Conservation (phyloP, 768 basidiomycete genomes). For the Suillus subaureus region DNA sequence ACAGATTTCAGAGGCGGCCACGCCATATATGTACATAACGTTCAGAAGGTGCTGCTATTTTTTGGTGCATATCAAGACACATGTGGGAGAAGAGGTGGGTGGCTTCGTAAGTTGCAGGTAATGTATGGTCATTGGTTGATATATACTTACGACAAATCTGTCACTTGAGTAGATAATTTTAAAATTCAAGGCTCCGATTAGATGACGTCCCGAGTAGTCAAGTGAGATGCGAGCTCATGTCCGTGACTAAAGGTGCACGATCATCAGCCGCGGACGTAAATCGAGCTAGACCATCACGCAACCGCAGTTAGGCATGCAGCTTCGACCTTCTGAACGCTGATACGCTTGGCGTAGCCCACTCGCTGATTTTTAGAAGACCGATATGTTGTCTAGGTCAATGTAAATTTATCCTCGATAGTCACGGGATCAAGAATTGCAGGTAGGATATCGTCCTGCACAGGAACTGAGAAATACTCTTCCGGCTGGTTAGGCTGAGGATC, state of each 20-base stretch:
- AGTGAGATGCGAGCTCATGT: slow-evolving; percentile 4
- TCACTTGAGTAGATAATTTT: neutral
- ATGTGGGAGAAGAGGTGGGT: neutral
- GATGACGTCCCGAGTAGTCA: neutral
- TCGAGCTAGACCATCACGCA: slow-evolving; percentile 10
- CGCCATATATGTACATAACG: neutral
- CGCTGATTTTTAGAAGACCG: slow-evolving; percentile 32
- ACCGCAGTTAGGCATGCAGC: slow-evolving; percentile 8
- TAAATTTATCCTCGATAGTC: neutral
- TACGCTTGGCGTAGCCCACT: slow-evolving; percentile 42
- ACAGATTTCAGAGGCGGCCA: neutral
- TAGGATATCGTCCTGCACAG: neutral
- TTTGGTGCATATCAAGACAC: neutral
- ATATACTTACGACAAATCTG: neutral
- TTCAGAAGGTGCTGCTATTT: neutral
- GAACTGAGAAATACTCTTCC: neutral
- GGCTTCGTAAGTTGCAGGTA: neutral
- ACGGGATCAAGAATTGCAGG: neutral
- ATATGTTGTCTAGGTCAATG: slow-evolving; percentile 25
- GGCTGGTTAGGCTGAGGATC: neutral
- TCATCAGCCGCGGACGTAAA: neutral
- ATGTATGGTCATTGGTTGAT: neutral
- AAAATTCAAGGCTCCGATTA: neutral
- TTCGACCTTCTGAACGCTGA: slow-evolving; percentile 37
- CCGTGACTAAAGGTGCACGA: neutral